Evolutionary conservation across 2,329 filamentous ascomycete genomes (phyloP), one percentile per base, ranked within the genome.

Genomic region (Acephala macrosclerotiorum): DNA sequence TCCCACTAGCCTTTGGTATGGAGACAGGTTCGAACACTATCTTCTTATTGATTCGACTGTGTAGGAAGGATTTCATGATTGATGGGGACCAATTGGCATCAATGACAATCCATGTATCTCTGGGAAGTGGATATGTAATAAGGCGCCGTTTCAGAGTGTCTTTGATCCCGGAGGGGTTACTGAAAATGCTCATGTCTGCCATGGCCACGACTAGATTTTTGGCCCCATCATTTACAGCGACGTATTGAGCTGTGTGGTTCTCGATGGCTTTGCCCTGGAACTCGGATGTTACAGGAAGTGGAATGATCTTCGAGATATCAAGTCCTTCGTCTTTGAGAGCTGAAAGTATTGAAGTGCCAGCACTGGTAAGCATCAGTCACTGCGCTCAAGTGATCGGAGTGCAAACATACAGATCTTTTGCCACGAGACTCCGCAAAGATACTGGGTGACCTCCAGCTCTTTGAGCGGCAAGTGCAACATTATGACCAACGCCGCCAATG

Each of bases 21-120:
- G 93, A 97, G 7, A 98, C 96, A 1, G 96, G 95, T 78, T 98
- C 96, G 74, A 95, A 97, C 14, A 91, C 91, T 6, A 94, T 84
- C 22, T 83, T 84, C 18, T 86, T 84, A 4, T 81, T 77, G 65
- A 86, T 76, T 65, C 86, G 87, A 51, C 84, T 89, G 45, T 87
- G 81, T n/a, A 94, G 80, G 88, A 94, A 95, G 59, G 84, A 82
- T 45, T 85, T 82, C 1, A 97, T 85, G 22, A 89, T 87, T 2
- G 79, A 75, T 3, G 88, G 80, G 29, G 86, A 84, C 93, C 95
- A 97, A 77, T 98, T 98, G 18, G 87, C 93, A 75, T 99, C 96
- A 9, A 96, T 84, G 6, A 97, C 89, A 33, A 96, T 82, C 88
- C 92, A 96, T 68, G 86, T 87, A n/a, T 66, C 53, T 18, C 33